A percentile compares a stretch with the other conserved stretches of the same genome.
phyloP scores from a whole-genome alignment of 1,284 basidiomycete species.

The Apiotrichum laibachii region DNA sequence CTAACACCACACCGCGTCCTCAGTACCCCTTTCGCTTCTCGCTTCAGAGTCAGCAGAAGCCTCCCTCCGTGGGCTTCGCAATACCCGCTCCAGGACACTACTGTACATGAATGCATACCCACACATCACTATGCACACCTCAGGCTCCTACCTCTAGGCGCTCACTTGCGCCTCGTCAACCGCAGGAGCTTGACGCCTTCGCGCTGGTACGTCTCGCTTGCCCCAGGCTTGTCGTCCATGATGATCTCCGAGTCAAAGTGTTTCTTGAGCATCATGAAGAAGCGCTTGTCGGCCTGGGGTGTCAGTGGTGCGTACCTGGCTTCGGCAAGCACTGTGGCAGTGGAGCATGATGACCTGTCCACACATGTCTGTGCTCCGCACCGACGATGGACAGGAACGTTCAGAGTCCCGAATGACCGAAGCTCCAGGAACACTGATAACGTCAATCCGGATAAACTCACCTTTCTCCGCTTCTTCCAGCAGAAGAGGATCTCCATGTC shows the following conservation, averaged over 20 bases:
- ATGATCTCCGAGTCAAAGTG: slow-evolving; percentile 61
- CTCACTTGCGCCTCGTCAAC: slow-evolving; percentile 19
- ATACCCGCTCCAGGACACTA: no score
- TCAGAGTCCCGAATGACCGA: no score
- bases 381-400: no score
- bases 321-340: no score
- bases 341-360: background rate
- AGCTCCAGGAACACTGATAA: background rate
- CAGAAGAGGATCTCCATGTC: slow-evolving; percentile 77
- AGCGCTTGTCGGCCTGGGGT: slow-evolving; percentile 78
- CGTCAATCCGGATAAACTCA: slow-evolving; percentile 33
- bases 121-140: no score
- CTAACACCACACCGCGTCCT: no score
- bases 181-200: slow-evolving; percentile 46
- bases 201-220: slow-evolving; percentile 42
- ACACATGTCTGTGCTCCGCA: no score
- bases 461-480: slow-evolving; percentile 91
- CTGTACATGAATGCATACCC: no score
- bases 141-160: no score
- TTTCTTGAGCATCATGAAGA: slow-evolving; percentile 78
- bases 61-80: no score
- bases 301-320: background rate
- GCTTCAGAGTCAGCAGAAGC: no score
- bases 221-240: slow-evolving; percentile 43
- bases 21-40: no score